Evolutionary conservation across 2,329 filamentous ascomycete species (phyloP).

Genomic region (Cercospora sp.): DNA sequence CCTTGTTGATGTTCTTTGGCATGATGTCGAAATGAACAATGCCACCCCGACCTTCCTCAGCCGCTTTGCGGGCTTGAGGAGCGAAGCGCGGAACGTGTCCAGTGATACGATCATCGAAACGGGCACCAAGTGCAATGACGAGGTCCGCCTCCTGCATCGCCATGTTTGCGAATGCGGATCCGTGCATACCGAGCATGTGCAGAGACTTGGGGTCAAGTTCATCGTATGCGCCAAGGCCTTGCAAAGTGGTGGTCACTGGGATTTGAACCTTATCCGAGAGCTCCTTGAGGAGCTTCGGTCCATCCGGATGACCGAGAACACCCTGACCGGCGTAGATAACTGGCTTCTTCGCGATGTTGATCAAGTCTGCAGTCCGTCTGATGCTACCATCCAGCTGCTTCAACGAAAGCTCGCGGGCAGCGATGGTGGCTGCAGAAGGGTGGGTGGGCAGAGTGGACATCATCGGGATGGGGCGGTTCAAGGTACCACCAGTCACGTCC

Average conservation of each 20-base stretch:
- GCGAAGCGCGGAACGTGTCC: constrained; percentile 81
- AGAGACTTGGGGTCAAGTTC: constrained; percentile 91
- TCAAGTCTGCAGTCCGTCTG: constrained; percentile 72
- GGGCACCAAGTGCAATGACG: constrained; percentile 88
- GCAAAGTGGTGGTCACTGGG: constrained; percentile 92
- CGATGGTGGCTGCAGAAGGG: constrained; percentile 82
- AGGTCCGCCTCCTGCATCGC: constrained; percentile 95
- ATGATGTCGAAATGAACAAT: constrained; percentile 98
- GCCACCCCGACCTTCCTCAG: constrained; percentile 80
- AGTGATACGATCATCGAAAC: constrained; percentile 96
- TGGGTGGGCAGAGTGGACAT: constrained; percentile 71
- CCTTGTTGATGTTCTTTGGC: constrained; percentile 99
- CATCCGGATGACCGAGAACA: constrained; percentile 76
- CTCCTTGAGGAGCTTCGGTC: constrained; percentile 75
- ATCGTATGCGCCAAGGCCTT: constrained; percentile 88
- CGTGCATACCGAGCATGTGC: constrained; percentile 99
- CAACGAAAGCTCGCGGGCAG: constrained; percentile 70
- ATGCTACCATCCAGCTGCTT: constrained; percentile 75
- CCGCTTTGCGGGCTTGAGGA: constrained; percentile 81
- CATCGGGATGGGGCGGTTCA: constrained; percentile 81
- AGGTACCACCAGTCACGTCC: constrained; percentile 85
- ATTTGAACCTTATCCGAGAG: constrained; percentile 89
- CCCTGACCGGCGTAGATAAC: constrained; percentile 94
- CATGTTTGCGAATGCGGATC: constrained; percentile 95
- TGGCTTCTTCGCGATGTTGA: constrained; percentile 90